Evolutionary conservation across 2,329 filamentous ascomycete genomes (phyloP), one percentile per base, ranked within the genome.

Genomic region (Chrysoporthe deuterocubensis): DNA sequence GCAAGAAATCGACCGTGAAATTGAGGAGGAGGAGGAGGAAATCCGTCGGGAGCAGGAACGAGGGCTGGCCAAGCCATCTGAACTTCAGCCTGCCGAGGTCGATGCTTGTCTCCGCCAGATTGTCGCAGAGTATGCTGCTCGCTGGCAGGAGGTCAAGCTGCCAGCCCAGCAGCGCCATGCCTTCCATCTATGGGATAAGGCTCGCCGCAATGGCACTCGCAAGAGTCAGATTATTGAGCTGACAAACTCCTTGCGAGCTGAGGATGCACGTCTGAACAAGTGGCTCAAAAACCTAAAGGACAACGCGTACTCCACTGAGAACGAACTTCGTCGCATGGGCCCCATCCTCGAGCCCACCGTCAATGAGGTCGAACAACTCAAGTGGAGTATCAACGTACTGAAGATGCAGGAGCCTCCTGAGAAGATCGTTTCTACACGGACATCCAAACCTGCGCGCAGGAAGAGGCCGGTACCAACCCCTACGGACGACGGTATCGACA

Each of bases 91-190:
- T 3, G 81, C 84, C 0, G 81, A 87, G 52, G 80, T 91, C 32
- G 77, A 84, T 3, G 71, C 75, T 0, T 77, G 87, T 14, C 81
- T 95, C 44, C 79, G 88, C 40, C 76, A 85, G 21, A 83, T 81
- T 37, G 83, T 92, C 13, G 73, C 79, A 7, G 76, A 81, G 1
- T 82, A 87, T 67, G 81, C 83, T 61, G 74, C 78, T 3, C 75
- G 78, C 4, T 95, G 92, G 91, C 77, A 78, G n/a, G 75, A 81
- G n/a, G 80, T 78, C 1, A 89, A 88, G 71, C 80, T 87, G 7
- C 85, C 87, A 0, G 85, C 81, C 64, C 79, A 87, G 16, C 79
- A 87, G 66, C 76, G 75, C 5, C 88, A 83, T 67, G 91, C 90
- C 0, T 84, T 87, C 73, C 77, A 75, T 3, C 71, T 91, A 2